These are phyloP conservation scores for Craterostigma plantagineum DNA, from an alignment of 257 asterid genomes.

Conservation along the genomic window DNA sequence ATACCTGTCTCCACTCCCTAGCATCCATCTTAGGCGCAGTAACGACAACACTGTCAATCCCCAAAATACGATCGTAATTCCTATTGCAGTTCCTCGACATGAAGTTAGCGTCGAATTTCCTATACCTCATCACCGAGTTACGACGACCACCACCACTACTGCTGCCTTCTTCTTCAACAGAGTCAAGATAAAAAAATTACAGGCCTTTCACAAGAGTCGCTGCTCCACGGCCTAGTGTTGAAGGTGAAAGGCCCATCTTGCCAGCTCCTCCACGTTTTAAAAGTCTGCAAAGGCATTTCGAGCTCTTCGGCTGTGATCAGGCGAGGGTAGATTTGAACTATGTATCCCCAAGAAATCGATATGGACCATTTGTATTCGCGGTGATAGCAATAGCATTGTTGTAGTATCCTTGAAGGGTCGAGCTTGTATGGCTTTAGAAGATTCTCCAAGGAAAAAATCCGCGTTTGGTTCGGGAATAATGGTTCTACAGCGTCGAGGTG, in stretches of 20 bases:
- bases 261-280: conserved; percentile 57
- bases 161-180: conserved; percentile 8
- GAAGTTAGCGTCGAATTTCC: conserved; percentile 8
- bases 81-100: conserved; percentile 16
- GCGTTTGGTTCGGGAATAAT: too few species aligned
- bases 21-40: conserved; percentile 37
- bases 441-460: too few species aligned
- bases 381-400: conserved; percentile 57
- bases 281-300: conserved; percentile 57
- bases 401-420: conserved; percentile 50
- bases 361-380: conserved; percentile 46
- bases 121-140: conserved; percentile 36
- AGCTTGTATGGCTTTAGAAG: conserved; percentile 32
- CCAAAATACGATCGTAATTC: conserved; percentile 16
- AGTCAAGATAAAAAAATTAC: conserved; percentile 27
- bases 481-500: too few species aligned
- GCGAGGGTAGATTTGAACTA: conserved; percentile 44
- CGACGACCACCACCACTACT: too few species aligned
- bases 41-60: conserved; percentile 26
- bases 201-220: conserved; percentile 43
- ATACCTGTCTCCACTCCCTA: conserved; percentile 48
- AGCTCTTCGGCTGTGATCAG: conserved; percentile 36
- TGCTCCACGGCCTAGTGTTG: conserved; percentile 51
- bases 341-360: conserved; percentile 77
- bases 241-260: conserved; percentile 61